Evolutionary conservation across 2,329 filamentous ascomycete species (phyloP).

Genomic region (Fusarium drepaniforme): DNA sequence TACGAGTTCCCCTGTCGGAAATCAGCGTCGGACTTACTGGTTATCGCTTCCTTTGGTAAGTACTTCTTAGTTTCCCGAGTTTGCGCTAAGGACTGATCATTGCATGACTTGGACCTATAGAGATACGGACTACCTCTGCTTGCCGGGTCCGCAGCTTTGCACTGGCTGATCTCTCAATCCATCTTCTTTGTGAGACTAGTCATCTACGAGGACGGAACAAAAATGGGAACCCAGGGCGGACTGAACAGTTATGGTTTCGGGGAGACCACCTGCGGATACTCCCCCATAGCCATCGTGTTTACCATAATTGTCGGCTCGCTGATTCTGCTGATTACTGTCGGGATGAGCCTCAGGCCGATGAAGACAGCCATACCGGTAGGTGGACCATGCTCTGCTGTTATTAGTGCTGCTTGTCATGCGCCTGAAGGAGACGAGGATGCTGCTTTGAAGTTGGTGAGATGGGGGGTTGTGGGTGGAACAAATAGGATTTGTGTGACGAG

Average conservation of each 20-base stretch:
- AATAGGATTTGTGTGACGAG: neutral
- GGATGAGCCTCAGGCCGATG: neutral
- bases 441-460: neutral
- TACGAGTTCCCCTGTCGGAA: neutral
- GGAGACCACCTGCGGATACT: constrained; percentile 1
- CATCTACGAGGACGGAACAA: neutral
- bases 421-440: neutral
- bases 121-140: neutral
- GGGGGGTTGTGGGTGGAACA: neutral
- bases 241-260: neutral
- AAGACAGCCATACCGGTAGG: neutral
- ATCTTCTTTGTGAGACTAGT: constrained; percentile 4
- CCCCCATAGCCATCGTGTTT: constrained; percentile 1
- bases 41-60: constrained; percentile 7
- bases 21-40: constrained; percentile 2
- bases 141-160: neutral
- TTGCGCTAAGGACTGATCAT: neutral
- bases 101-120: neutral
- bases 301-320: neutral
- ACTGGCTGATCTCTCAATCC: constrained; percentile 8
- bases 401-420: neutral
- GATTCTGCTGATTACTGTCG: neutral
- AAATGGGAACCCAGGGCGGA: neutral
- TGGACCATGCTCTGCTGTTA: constrained; percentile 3
- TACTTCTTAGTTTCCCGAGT: neutral